Conservation (phyloP, 2,329 filamentous ascomycete genomes). For the Fusarium coffeatum region DNA sequence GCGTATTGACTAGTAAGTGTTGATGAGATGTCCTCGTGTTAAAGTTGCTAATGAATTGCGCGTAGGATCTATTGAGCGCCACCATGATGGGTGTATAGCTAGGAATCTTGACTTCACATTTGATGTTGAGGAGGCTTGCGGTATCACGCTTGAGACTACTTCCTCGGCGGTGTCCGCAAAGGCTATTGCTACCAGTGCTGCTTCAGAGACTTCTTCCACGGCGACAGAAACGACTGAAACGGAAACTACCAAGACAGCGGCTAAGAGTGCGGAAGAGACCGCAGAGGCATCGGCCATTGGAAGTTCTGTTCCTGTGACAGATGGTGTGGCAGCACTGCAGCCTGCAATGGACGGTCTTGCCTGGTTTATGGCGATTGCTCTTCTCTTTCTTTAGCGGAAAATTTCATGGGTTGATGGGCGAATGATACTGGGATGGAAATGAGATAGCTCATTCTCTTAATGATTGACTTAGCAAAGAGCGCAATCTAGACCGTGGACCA, state of each 20-base stretch:
- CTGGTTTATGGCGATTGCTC: not conserved
- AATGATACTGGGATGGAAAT: not conserved
- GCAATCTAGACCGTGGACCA: too few species aligned
- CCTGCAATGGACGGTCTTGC: not conserved
- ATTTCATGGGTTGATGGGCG: not conserved
- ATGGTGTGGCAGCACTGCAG: not conserved
- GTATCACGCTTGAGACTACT: not conserved
- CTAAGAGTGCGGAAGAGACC: not conserved
- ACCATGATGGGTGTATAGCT: constrained; percentile 4
- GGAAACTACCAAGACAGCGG: not conserved
- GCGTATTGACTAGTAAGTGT: not conserved
- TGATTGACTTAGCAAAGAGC: not conserved
- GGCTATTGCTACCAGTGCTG: rapidly evolving
- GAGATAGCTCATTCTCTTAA: not conserved
- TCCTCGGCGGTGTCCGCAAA: rapidly evolving
- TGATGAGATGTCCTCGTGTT: rapidly evolving
- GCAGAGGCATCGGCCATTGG: not conserved
- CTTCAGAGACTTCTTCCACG: not conserved
- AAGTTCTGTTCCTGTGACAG: not conserved
- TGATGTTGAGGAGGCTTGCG: not conserved
- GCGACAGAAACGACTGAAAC: not conserved
- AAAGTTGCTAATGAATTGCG: rapidly evolving
- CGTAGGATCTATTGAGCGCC: not conserved
- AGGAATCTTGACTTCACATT: constrained; percentile 12
- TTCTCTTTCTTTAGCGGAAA: not conserved